phyloP scores from a whole-genome alignment of 2,329 filamentous ascomycete species.

The Hyphodiscus sp. region DNA sequence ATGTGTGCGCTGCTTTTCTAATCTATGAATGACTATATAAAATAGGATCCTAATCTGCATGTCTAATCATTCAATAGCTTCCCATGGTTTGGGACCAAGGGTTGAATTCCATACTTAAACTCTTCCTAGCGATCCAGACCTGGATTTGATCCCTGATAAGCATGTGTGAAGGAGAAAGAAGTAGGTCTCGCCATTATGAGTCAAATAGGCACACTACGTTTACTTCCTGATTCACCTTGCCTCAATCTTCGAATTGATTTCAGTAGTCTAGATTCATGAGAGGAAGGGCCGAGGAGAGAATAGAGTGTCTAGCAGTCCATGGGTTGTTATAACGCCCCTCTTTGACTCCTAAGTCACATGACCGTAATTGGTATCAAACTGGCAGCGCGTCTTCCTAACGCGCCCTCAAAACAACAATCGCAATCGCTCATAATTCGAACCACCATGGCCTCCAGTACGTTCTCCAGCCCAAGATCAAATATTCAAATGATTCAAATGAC shows the following conservation, averaged over 20 bases:
- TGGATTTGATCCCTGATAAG: too few species aligned
- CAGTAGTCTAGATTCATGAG: constrained; percentile 24
- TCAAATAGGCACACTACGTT: constrained; percentile 32
- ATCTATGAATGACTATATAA: too few species aligned
- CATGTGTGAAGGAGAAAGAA: too few species aligned
- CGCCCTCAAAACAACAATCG: constrained; percentile 1
- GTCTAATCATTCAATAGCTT: too few species aligned
- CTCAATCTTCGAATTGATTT: constrained; percentile 18
- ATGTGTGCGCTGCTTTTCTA: too few species aligned
- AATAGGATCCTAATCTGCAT: too few species aligned
- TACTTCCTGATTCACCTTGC: constrained; percentile 17
- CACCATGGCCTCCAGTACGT: constrained; percentile 6
- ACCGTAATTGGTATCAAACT: background rate
- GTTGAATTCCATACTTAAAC: too few species aligned
- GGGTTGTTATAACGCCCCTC: constrained; percentile 21
- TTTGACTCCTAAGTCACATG: background rate
- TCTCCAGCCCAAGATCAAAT: background rate
- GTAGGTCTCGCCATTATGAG: too few species aligned
- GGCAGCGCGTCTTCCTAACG: constrained; percentile 1
- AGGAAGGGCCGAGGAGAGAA: constrained; percentile 16
- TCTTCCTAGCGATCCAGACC: too few species aligned
- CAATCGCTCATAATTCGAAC: background rate
- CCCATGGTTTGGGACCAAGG: too few species aligned
- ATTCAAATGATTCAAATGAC: background rate
- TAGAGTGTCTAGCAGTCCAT: too few species aligned